These are phyloP conservation scores for Begonia peltatifolia DNA, from an alignment of 306 rosid genomes.

Conservation along the genomic window DNA sequence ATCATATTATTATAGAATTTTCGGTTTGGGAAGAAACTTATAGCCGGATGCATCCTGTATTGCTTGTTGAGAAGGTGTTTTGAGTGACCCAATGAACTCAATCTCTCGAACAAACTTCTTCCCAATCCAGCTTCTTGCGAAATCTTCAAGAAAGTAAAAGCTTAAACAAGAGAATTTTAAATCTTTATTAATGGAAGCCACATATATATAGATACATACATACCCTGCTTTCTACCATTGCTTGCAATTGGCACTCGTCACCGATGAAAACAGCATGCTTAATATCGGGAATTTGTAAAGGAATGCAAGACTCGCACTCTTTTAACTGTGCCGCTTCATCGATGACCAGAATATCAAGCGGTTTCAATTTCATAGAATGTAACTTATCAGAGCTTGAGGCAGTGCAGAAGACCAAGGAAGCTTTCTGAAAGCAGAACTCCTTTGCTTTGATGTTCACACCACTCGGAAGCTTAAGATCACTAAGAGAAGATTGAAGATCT, in stretches of 20 bases:
- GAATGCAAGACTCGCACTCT: slow-evolving; percentile 66
- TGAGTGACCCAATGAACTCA: slow-evolving; percentile 27
- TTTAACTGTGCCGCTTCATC: slow-evolving; percentile 79
- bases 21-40: slow-evolving; percentile 57
- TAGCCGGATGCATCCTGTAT: slow-evolving; percentile 77
- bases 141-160: slow-evolving; percentile 19
- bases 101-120: slow-evolving; percentile 66
- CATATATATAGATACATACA: not conserved
- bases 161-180: not conserved
- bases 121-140: slow-evolving; percentile 44
- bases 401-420: slow-evolving; percentile 54
- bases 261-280: slow-evolving; percentile 60
- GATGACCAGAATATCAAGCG: slow-evolving; percentile 37
- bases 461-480: slow-evolving; percentile 29
- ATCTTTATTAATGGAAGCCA: not conserved
- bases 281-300: slow-evolving; percentile 40
- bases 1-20: slow-evolving; percentile 36
- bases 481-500: slow-evolving; percentile 28
- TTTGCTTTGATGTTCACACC: not conserved
- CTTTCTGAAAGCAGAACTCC: slow-evolving; percentile 39
- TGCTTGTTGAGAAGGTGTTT: slow-evolving; percentile 50
- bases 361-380: slow-evolving; percentile 24
- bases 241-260: slow-evolving; percentile 70
- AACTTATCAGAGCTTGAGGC: slow-evolving; percentile 53
- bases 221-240: slow-evolving; percentile 52